phyloP scores from a whole-genome alignment of 495 filamentous ascomycete species.

The Umbilicaria muhlenbergii region DNA sequence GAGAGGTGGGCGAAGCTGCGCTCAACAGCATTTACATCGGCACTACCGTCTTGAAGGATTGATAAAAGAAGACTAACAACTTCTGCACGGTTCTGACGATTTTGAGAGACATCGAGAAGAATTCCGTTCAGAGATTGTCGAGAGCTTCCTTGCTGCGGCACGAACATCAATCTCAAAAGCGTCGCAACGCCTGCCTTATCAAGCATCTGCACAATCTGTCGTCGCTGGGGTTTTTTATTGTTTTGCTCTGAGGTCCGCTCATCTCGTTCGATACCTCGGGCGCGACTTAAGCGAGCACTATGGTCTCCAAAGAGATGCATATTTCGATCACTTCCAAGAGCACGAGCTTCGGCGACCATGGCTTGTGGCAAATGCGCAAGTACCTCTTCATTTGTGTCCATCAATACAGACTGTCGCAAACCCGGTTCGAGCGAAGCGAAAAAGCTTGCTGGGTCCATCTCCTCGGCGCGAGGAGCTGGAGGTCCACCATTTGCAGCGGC shows the following conservation, averaged over 20 bases:
- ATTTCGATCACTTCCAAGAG: slow-evolving; percentile 41
- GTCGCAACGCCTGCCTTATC: slow-evolving; percentile 94
- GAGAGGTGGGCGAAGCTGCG: slow-evolving; percentile 88
- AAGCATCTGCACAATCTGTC: slow-evolving; percentile 82
- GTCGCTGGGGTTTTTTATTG: slow-evolving; percentile 54
- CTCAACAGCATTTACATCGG: slow-evolving; percentile 84
- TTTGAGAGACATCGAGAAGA: slow-evolving; percentile 78
- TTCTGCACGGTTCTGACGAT: slow-evolving; percentile 83
- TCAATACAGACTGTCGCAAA: slow-evolving; percentile 69
- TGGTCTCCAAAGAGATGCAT: slow-evolving; percentile 45
- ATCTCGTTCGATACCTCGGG: slow-evolving; percentile 26
- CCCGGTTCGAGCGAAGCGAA: slow-evolving; percentile 76
- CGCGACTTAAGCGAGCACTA: slow-evolving; percentile 27
- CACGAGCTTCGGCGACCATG: slow-evolving; percentile 71
- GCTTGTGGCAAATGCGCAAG: slow-evolving; percentile 74
- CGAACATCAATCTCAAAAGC: slow-evolving; percentile 89
- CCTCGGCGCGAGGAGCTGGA: slow-evolving; percentile 46
- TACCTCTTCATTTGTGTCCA: slow-evolving; percentile 82
- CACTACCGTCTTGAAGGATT: slow-evolving; percentile 91
- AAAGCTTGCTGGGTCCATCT: slow-evolving; percentile 90
- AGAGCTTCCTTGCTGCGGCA: slow-evolving; percentile 71
- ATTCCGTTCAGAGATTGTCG: slow-evolving; percentile 70
- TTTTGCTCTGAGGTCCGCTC: slow-evolving; percentile 12
- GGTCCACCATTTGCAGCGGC: slow-evolving; percentile 33
- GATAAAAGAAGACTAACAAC: slow-evolving; percentile 87